These are phyloP conservation scores for Laetiporus sulphureus DNA, from an alignment of 1,284 basidiomycete genomes.

Conservation along the genomic window DNA sequence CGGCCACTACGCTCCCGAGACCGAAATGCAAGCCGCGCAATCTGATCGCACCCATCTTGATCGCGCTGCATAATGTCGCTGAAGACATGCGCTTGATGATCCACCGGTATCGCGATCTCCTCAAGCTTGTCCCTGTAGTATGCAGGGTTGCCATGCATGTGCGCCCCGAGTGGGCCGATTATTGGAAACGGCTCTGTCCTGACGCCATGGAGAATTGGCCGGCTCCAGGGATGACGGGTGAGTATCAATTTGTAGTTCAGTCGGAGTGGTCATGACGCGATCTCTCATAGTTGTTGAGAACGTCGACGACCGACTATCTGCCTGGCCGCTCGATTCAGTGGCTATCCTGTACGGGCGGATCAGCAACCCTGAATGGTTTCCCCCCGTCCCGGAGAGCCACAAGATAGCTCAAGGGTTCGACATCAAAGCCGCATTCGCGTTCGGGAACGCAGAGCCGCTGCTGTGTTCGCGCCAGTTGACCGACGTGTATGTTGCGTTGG, in stretches of 20 bases:
- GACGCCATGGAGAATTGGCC: constrained; percentile 52
- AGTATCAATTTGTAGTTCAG: constrained; percentile 17
- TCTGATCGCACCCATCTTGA: constrained; percentile 47
- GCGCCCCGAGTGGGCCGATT: constrained; percentile 81
- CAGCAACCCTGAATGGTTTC: constrained; percentile 59
- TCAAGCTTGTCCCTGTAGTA: constrained; percentile 58
- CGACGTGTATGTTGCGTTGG: constrained; percentile 47
- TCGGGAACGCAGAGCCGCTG: constrained; percentile 52
- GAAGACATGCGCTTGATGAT: constrained; percentile 60
- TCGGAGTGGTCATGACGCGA: background rate
- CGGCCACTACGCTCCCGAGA: constrained; percentile 3
- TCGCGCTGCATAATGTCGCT: constrained; percentile 71
- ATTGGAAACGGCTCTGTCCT: constrained; percentile 77
- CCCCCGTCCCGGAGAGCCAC: constrained; percentile 45
- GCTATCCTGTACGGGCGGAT: constrained; percentile 58
- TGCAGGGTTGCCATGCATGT: constrained; percentile 61
- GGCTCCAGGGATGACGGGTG: constrained; percentile 37
- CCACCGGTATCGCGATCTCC: constrained; percentile 47
- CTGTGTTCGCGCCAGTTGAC: constrained; percentile 43
- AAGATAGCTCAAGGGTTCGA: constrained; percentile 44
- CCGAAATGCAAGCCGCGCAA: constrained; percentile 28
- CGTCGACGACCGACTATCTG: constrained; percentile 59
- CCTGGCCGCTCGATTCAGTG: constrained; percentile 64
- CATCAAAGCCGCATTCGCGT: constrained; percentile 50
- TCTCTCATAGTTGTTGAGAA: constrained; percentile 32